Conservation (phyloP, 176 grass and related monocot genomes). For the Rhynchospora tenuis region DNA sequence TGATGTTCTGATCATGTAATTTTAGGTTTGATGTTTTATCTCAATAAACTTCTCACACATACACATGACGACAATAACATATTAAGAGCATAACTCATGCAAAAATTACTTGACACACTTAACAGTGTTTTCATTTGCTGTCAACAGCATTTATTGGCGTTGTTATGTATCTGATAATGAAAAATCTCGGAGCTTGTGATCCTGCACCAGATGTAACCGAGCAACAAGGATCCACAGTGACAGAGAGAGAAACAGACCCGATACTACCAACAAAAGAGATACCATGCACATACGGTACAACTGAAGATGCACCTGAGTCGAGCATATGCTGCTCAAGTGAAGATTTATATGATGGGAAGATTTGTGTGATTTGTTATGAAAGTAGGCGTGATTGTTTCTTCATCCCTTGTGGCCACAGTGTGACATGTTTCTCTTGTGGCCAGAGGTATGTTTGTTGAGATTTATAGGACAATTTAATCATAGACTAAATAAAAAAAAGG, state of each 20-base stretch:
- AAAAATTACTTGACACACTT: neutral
- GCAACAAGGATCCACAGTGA: neutral
- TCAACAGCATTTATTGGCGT: slow-evolving; percentile 23
- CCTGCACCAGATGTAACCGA: neutral
- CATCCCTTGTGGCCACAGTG: slow-evolving; percentile 36
- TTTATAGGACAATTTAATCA: neutral
- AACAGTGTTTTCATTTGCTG: neutral
- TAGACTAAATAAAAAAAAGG: neutral
- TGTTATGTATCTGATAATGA: slow-evolving; percentile 26
- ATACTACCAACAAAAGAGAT: slow-evolving; percentile 38
- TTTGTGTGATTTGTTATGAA: slow-evolving; percentile 46
- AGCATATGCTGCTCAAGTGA: slow-evolving; percentile 24
- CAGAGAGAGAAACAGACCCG: slow-evolving; percentile 25
- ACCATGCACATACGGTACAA: slow-evolving; percentile 29
- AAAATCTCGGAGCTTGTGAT: slow-evolving; percentile 22
- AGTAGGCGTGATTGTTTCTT: slow-evolving; percentile 32
- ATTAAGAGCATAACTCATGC: neutral
- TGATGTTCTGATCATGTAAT: neutral
- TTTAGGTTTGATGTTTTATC: neutral
- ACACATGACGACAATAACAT: neutral
- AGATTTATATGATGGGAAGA: slow-evolving; percentile 43
- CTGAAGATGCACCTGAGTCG: slow-evolving; percentile 21
- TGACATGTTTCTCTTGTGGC: slow-evolving; percentile 28
- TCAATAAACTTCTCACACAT: neutral
- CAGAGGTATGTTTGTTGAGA: slow-evolving; percentile 18